phyloP scores from a whole-genome alignment of 805 yeast species.

The Saccharomycopsis fibuligera region DNA sequence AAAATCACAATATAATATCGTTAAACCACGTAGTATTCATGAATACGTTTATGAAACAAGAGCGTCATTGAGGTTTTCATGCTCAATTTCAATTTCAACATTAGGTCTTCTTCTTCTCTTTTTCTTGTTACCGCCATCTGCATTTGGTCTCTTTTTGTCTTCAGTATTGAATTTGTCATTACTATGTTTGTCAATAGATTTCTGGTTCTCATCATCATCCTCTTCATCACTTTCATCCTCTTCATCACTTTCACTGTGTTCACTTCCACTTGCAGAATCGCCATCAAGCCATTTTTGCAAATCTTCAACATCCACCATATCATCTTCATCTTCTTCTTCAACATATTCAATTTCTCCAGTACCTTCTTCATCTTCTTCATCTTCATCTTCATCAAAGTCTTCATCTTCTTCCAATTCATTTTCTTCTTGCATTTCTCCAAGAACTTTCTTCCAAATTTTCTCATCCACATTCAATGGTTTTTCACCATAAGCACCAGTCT shows the following conservation, averaged over 20 bases:
- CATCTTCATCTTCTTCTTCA: constrained; percentile 83
- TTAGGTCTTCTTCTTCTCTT: constrained; percentile 20
- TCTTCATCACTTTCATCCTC: constrained; percentile 15
- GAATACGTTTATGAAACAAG: not conserved
- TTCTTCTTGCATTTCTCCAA: constrained; percentile 63
- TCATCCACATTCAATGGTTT: constrained; percentile 96
- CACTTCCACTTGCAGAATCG: constrained; percentile 34
- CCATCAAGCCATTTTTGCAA: constrained; percentile 79
- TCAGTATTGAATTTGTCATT: constrained; percentile 17
- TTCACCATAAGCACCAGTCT: constrained; percentile 98
- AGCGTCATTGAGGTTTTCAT: constrained; percentile 10
- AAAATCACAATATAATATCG: too few species aligned
- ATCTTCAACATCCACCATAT: constrained; percentile 75
- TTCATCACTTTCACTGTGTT: constrained; percentile 29
- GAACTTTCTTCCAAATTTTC: constrained; percentile 88
- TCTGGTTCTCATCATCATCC: constrained; percentile 17
- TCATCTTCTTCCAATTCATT: constrained; percentile 42
- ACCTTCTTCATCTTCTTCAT: constrained; percentile 46
- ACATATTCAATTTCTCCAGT: constrained; percentile 83
- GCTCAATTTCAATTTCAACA: constrained; percentile 20
- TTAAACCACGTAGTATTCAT: too few species aligned
- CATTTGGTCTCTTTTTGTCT: constrained; percentile 2
- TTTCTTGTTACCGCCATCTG: constrained; percentile 6
- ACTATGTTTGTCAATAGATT: constrained; percentile 14
- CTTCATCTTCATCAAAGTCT: constrained; percentile 39